These are phyloP conservation scores for Purpureocillium takamizusanense DNA, from an alignment of 2,329 filamentous ascomycete species.

Conservation along the genomic window DNA sequence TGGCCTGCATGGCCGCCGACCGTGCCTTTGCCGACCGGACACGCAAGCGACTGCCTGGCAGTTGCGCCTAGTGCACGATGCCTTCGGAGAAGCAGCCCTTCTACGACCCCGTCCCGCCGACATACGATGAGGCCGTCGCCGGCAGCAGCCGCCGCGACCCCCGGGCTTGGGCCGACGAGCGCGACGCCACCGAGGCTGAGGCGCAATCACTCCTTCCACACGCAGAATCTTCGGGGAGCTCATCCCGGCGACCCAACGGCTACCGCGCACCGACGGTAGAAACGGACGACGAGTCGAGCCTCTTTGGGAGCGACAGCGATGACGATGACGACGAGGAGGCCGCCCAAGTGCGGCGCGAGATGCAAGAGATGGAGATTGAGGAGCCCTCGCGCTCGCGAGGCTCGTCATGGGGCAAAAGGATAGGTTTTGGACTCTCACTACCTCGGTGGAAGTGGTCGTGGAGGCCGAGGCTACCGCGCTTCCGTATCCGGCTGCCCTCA, in stretches of 20 bases:
- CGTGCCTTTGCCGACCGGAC: conserved; percentile 3
- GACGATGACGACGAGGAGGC: conserved; percentile 41
- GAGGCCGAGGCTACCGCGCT: conserved; percentile 42
- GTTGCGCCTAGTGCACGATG: conserved; percentile 12
- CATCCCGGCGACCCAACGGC: conserved; percentile 37
- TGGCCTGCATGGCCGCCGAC: conserved; percentile 11
- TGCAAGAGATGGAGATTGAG: conserved; percentile 83
- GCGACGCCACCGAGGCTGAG: conserved; percentile 63
- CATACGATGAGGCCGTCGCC: conserved; percentile 32
- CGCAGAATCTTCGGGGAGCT: conserved; percentile 30
- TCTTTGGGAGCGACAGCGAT: conserved; percentile 39
- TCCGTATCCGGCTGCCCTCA: conserved; percentile 40
- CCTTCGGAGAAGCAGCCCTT: conserved; percentile 31
- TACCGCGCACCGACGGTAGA: conserved; percentile 80
- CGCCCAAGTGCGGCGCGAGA: conserved; percentile 64
- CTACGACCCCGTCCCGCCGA: conserved; percentile 33
- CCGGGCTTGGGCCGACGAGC: conserved; percentile 36
- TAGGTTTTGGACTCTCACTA: conserved; percentile 42
- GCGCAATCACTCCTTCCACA: conserved; percentile 64
- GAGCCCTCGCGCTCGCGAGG: conserved; percentile 46
- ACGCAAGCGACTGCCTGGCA: conserved; percentile 1
- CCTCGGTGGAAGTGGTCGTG: conserved; percentile 47
- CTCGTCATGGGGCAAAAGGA: conserved; percentile 45
- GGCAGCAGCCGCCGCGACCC: conserved; percentile 24
- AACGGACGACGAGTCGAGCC: conserved; percentile 57